Percentiles rank a stretch among this genome's conserved stretches.
phyloP scores from a whole-genome alignment of 1,284 basidiomycete species.

The Pascua sp. region DNA sequence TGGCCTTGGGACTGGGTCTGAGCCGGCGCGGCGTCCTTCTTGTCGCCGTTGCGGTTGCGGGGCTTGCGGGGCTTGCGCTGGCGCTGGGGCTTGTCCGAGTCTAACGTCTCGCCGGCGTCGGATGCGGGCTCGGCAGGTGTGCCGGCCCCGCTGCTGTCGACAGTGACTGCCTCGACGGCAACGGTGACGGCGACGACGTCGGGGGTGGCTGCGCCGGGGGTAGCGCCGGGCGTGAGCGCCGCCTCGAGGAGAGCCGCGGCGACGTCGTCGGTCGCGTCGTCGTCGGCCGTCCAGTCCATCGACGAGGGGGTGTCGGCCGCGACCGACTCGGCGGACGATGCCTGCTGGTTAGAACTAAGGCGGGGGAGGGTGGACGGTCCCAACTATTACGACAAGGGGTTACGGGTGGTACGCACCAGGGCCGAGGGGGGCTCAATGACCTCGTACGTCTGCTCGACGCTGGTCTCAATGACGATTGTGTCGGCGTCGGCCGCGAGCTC shows the following conservation, averaged over 20 bases:
- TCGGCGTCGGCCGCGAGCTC: constrained; percentile 26
- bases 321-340: constrained; percentile 7
- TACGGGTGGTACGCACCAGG: neutral
- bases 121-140: neutral
- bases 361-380: no score
- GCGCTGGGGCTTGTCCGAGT: constrained; percentile 7
- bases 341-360: neutral
- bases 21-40: neutral
- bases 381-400: no score
- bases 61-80: constrained; percentile 5
- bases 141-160: neutral
- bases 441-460: constrained; percentile 17
- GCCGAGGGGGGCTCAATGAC: constrained; percentile 19
- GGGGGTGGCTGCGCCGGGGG: neutral
- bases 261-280: constrained; percentile 21
- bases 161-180: neutral
- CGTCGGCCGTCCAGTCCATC: constrained; percentile 32
- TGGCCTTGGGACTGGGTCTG: neutral
- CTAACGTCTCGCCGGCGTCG: neutral
- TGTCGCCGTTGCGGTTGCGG: constrained; percentile 1
- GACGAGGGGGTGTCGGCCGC: neutral
- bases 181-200: neutral
- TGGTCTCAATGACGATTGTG: constrained; percentile 18
- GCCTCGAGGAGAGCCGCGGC: constrained; percentile 2
- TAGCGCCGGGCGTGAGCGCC: neutral